Conservation (phyloP, 768 basidiomycete species). For the Chlorophyllum brunneum region DNA sequence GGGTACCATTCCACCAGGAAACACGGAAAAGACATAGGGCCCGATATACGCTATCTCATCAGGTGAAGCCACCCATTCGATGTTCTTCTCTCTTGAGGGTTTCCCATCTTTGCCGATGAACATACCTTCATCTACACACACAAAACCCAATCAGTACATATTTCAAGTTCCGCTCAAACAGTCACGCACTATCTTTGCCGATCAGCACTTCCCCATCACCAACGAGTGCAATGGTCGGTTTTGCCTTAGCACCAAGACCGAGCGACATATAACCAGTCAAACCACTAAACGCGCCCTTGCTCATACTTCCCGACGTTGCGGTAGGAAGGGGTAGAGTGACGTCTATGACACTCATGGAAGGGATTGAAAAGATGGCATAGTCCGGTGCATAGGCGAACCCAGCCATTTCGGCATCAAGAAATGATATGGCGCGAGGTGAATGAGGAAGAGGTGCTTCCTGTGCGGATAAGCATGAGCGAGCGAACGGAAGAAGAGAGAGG, state of each 20-base stretch:
- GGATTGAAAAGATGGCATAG: constrained; percentile 68
- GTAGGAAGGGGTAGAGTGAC: constrained; percentile 46
- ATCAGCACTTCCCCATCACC: constrained; percentile 64
- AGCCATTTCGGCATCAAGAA: constrained; percentile 55
- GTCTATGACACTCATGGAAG: constrained; percentile 53
- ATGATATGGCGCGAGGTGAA: constrained; percentile 81
- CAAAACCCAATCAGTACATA: background rate
- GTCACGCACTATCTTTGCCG: constrained; percentile 70
- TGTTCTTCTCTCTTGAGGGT: constrained; percentile 38
- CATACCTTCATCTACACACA: constrained; percentile 58
- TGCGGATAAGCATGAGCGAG: background rate
- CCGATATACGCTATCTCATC: constrained; percentile 82
- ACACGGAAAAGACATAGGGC: constrained; percentile 74
- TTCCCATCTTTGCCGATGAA: constrained; percentile 62
- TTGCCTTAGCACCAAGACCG: constrained; percentile 71
- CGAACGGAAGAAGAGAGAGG: constrained; percentile 3
- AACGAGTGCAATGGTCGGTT: constrained; percentile 55
- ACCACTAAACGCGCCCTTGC: constrained; percentile 76
- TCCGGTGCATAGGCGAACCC: constrained; percentile 83
- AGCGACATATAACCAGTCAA: constrained; percentile 84
- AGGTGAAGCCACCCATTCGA: constrained; percentile 78
- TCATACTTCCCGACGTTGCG: constrained; percentile 35
- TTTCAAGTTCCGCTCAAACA: background rate
- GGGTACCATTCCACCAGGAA: constrained; percentile 63
- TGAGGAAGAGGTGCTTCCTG: constrained; percentile 85